Conservation (phyloP, 2,329 filamentous ascomycete genomes). For the Penicillium sumatraense region DNA sequence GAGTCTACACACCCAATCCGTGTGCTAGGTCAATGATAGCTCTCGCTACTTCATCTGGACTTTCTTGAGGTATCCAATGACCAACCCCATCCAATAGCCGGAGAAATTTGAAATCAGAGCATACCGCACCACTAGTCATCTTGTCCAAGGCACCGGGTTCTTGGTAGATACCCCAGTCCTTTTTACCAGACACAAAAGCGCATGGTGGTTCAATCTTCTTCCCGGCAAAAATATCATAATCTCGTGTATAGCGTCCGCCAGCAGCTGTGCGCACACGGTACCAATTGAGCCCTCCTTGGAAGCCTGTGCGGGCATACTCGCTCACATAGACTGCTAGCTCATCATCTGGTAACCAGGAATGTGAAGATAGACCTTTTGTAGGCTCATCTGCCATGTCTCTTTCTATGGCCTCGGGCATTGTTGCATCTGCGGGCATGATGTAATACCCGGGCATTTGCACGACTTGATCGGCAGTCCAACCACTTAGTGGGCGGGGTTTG, state of each 20-base stretch:
- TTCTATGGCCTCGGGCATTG: conserved; percentile 64
- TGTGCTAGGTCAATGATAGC: conserved; percentile 20
- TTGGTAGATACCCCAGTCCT: conserved; percentile 72
- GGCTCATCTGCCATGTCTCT: conserved; percentile 59
- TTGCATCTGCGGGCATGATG: conserved; percentile 62
- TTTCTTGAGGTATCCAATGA: conserved; percentile 73
- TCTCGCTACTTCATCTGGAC: conserved; percentile 56
- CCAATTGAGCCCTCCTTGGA: conserved; percentile 70
- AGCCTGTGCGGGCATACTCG: conserved; percentile 66
- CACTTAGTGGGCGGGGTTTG: conserved; percentile 56
- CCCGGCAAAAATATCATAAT: conserved; percentile 64
- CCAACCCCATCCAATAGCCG: conserved; percentile 64
- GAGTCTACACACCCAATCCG: background rate
- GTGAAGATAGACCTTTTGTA: conserved; percentile 38
- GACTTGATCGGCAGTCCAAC: conserved; percentile 63
- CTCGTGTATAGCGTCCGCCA: conserved; percentile 47
- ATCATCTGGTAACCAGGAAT: conserved; percentile 60
- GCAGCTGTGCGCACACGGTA: conserved; percentile 65
- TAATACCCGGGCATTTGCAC: conserved; percentile 70
- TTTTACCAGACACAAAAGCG: conserved; percentile 63
- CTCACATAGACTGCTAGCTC: conserved; percentile 64
- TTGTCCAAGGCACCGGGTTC: conserved; percentile 67
- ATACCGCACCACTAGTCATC: conserved; percentile 52
- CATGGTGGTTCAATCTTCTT: conserved; percentile 65
- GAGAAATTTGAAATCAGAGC: conserved; percentile 58